Conservation (phyloP, 495 filamentous ascomycete species). For the Podospora bellae-mahoneyi region DNA sequence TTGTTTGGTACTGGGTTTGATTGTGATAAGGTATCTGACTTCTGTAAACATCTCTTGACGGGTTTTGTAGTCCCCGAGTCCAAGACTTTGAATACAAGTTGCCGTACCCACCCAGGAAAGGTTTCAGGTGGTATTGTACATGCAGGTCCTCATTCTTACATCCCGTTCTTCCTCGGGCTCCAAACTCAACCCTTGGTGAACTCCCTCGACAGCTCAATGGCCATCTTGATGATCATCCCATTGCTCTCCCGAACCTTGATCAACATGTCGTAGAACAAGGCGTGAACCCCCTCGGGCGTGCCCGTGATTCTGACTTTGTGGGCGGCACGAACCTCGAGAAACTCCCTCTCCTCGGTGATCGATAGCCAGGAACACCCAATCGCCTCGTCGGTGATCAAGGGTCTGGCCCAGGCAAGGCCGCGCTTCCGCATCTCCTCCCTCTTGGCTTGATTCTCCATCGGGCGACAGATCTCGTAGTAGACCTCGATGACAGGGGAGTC, state of each 20-base stretch:
- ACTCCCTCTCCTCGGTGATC: background rate
- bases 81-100: no score
- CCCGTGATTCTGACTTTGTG: background rate
- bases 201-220: background rate
- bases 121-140: no score
- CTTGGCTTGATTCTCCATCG: background rate
- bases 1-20: background rate
- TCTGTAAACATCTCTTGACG: no score
- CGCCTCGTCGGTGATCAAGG: background rate
- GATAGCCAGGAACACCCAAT: background rate
- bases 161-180: background rate
- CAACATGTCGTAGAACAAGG: background rate
- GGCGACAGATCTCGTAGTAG: background rate
- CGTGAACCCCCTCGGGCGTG: background rate
- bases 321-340: background rate
- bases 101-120: no score
- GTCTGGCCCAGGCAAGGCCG: background rate
- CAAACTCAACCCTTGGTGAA: background rate
- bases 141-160: no score
- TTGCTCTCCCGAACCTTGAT: background rate
- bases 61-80: no score
- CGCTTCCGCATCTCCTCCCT: background rate
- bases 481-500: background rate
- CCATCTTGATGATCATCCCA: background rate
- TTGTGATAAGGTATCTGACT: no score